Evolutionary conservation across 148 eudicot species (phyloP).

Genomic region (Vaccinium myrtillus): DNA sequence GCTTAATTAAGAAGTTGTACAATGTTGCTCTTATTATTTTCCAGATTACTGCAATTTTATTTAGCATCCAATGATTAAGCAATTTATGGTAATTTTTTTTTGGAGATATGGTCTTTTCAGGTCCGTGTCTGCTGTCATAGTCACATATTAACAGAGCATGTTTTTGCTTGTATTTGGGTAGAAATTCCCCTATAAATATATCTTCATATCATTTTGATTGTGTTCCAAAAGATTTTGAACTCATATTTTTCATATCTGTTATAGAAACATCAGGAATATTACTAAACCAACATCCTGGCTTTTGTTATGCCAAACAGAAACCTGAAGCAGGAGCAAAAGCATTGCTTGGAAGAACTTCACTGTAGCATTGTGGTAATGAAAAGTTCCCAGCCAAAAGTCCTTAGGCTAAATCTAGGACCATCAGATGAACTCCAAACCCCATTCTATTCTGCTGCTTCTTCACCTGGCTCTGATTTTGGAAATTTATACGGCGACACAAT

Average conservation of each 20-base stretch:
- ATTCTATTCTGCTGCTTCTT: constrained; percentile 75
- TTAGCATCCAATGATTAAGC: neutral
- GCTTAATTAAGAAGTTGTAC: neutral
- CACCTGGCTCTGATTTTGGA: constrained; percentile 52
- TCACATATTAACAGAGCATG: neutral
- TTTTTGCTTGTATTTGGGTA: neutral
- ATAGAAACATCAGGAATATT: neutral
- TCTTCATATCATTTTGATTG: neutral
- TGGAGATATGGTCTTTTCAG: neutral
- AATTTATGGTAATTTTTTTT: neutral
- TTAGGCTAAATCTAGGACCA: constrained; percentile 63
- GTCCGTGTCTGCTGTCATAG: neutral
- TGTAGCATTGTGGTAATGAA: constrained; percentile 89
- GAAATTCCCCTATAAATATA: neutral
- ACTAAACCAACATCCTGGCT: neutral
- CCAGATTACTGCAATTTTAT: neutral
- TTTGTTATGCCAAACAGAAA: constrained; percentile 44
- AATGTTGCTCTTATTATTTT: neutral
- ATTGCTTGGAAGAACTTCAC: constrained; percentile 72
- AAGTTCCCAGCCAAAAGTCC: constrained; percentile 73
- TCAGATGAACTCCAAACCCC: constrained; percentile 69
- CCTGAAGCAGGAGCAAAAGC: constrained; percentile 73
- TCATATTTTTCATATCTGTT: constrained; percentile 7
- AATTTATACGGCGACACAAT: constrained; percentile 42
- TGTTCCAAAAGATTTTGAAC: neutral